Conservation (phyloP, 495 filamentous ascomycete genomes). For the Neurospora intermedia region DNA sequence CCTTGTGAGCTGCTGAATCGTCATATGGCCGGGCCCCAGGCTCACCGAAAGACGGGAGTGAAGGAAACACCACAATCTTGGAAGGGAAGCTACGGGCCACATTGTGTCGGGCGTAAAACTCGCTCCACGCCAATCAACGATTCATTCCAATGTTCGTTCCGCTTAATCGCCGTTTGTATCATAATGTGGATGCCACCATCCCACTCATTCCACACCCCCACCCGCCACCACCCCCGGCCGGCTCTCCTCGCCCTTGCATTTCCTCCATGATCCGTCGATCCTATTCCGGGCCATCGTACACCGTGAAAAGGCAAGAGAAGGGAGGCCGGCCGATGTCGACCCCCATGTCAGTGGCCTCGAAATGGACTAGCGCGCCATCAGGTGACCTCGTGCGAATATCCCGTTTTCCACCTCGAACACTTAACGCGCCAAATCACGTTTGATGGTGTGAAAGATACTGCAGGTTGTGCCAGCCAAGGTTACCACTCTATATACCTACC, state of each 20-base stretch:
- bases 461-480: not conserved
- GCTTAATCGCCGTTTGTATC: not conserved
- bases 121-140: not conserved
- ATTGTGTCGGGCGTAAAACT: not conserved
- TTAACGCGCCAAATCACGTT: slow-evolving; percentile 21
- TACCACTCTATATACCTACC: not conserved
- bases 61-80: not conserved
- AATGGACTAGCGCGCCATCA: slow-evolving; percentile 12
- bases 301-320: not conserved
- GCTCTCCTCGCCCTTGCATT: not conserved
- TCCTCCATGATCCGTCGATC: not conserved
- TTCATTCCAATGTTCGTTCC: not conserved
- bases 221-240: not conserved
- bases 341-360: not conserved
- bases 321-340: not conserved
- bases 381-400: slow-evolving; percentile 15
- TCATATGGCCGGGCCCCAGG: not conserved
- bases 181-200: not conserved
- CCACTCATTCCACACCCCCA: not conserved
- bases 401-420: slow-evolving; percentile 6
- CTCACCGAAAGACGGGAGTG: not conserved
- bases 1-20: not conserved
- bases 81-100: not conserved
- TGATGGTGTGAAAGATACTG: slow-evolving; percentile 3
- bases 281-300: not conserved